These are phyloP conservation scores for Prunus persica DNA, from an alignment of 306 rosid species.

Conservation along the genomic window Prunus_persica_NCBIv2 NC_034009.1:44700501-44701000, in stretches of 20 bases:
- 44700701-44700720: neutral
- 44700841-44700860: neutral
- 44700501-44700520: neutral
- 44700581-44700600: neutral
- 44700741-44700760: neutral
- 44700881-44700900: constrained; percentile 13
- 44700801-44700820: too few relatives aligned
- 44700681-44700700: neutral
- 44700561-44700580: neutral
- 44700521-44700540: neutral
- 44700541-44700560: neutral
- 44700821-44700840: neutral
- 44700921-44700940: constrained; percentile 88
- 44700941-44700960: constrained; percentile 69
- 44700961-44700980: constrained; percentile 66
- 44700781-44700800: too few relatives aligned
- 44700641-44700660: neutral
- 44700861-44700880: neutral
- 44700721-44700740: neutral
- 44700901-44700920: constrained; percentile 24
- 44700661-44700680: neutral
- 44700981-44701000: constrained; percentile 78
- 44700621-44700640: neutral
- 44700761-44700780: too few relatives aligned
- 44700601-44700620: neutral